These are phyloP conservation scores for Botrytis pseudocinerea DNA, from an alignment of 2,329 filamentous ascomycete species.

Conservation along the genomic window DNA sequence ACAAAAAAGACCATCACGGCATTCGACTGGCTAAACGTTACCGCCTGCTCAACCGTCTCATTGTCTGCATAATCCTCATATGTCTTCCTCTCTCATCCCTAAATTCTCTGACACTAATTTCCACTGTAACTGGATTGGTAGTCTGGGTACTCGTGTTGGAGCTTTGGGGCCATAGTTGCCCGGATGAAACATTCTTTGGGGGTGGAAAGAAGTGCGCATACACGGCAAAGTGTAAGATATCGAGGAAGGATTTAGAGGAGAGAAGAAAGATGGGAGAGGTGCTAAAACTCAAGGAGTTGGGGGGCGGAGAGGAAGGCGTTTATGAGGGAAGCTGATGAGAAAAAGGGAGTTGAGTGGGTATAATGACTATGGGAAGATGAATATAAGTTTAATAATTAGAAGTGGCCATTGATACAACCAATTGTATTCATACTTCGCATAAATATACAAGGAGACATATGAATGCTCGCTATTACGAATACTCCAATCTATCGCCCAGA, in stretches of 20 bases:
- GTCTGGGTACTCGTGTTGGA: conserved; percentile 51
- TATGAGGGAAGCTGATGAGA: conserved; percentile 27
- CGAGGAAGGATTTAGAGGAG: conserved; percentile 44
- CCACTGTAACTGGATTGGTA: conserved; percentile 48
- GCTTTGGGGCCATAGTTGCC: conserved; percentile 51
- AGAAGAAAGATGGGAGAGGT: conserved; percentile 28
- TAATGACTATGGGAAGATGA: background rate
- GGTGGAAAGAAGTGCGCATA: conserved; percentile 45
- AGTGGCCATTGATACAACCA: background rate
- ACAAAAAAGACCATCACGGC: conserved; percentile 52
- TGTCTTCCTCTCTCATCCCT: conserved; percentile 54
- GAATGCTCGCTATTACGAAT: background rate
- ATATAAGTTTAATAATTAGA: background rate
- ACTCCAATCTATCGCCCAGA: background rate
- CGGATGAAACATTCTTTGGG: conserved; percentile 48
- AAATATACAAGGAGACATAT: background rate
- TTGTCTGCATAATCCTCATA: conserved; percentile 53
- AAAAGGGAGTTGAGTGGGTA: background rate
- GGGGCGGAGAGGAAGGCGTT: conserved; percentile 24
- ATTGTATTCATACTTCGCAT: background rate
- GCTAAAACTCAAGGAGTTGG: conserved; percentile 8
- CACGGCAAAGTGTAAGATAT: conserved; percentile 45
- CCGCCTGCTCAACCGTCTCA: conserved; percentile 53
- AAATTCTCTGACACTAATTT: conserved; percentile 49
- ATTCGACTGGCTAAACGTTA: conserved; percentile 47